phyloP scores from a whole-genome alignment of 371 early-diverging fungal species.

The Mucor plumbeus region DNA sequence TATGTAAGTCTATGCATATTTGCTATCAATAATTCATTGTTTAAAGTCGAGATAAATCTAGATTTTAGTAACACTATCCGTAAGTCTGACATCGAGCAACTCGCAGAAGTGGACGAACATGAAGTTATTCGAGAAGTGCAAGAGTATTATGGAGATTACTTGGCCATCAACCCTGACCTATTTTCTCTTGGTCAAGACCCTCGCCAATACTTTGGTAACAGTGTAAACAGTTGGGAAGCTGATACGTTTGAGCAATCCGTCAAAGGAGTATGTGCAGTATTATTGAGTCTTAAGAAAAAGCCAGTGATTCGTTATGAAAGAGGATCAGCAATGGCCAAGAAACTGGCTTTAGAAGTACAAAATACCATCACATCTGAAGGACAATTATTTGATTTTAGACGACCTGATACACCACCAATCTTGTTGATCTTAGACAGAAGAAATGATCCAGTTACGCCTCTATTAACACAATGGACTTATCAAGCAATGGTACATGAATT shows the following conservation, averaged over 20 bases:
- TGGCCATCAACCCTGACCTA: slow-evolving; percentile 83
- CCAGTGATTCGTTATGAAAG: slow-evolving; percentile 90
- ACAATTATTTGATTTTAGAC: slow-evolving; percentile 81
- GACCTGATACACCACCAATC: slow-evolving; percentile 83
- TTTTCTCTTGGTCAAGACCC: slow-evolving; percentile 79
- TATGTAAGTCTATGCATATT: slow-evolving; percentile 60
- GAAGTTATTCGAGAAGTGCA: slow-evolving; percentile 95
- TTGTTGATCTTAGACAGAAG: slow-evolving; percentile 93
- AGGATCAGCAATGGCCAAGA: slow-evolving; percentile 78
- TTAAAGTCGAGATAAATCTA: slow-evolving; percentile 67
- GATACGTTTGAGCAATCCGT: slow-evolving; percentile 75
- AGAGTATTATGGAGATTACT: slow-evolving; percentile 94
- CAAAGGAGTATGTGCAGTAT: slow-evolving; percentile 78
- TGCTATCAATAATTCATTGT: slow-evolving; percentile 88
- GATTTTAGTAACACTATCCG: slow-evolving; percentile 91
- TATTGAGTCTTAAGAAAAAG: slow-evolving; percentile 88
- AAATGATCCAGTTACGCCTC: slow-evolving; percentile 97
- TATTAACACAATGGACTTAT: slow-evolving; percentile 98
- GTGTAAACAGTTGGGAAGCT: slow-evolving; percentile 72
- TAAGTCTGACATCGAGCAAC: slow-evolving; percentile 87
- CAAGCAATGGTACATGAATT: slow-evolving; percentile 99
- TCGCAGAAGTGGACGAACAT: slow-evolving; percentile 95
- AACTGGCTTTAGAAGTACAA: slow-evolving; percentile 82
- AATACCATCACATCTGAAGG: slow-evolving; percentile 82
- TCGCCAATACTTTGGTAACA: slow-evolving; percentile 75